Base-by-base conservation (phyloP, 306 rosid species). In the Dalbergia cochinchinensis region DNA sequence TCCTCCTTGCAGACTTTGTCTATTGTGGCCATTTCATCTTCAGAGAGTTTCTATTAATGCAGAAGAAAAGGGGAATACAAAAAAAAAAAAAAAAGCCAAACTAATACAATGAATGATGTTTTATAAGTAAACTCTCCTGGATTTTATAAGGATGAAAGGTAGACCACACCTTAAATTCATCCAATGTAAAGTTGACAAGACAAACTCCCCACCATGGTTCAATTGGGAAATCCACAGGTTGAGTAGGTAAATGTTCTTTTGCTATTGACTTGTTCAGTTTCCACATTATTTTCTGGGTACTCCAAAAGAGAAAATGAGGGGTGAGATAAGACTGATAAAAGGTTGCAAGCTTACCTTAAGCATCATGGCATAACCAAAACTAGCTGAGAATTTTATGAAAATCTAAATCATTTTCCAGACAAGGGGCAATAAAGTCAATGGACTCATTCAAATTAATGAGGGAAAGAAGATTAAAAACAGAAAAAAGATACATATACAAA, bases 141-240 rank as follows among this genome's bases (percentile, higher is more conserved):
- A 47, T 74, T 44, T 57, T n/a, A 51, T 37, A 73, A 73, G 61
- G 80, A 60, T 83, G 77, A 75, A 73, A 77, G 45, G 76, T 62
- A 79, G 47, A 77, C 68, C 90, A 70, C 85, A 94, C 98, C 98
- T 94, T 94, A 86, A 94, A 94, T 88, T 94, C 98, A 78, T 94
- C 98, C 88, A 94, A 83, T 16, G 97, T 94, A 87, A 92, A 92
- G 89, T 94, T 94, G 84, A 92, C 98, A 62, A 94, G 90, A 86
- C 92, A 89, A 78, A 94, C 91, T 83, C 91, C 92, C 98, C 98
- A 94, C 98, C 98, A 94, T 33, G 97, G 91, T 78, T 92, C 97
- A 85, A 94, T 85, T 34, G 89, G 83, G 80, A 94, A 89, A 82
- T 92, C 98, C 76, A 92, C 94, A 61, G 98, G 97, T 75, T 92